Conservation (phyloP, 2,329 filamentous ascomycete genomes). For the Apiospora marii region DNA sequence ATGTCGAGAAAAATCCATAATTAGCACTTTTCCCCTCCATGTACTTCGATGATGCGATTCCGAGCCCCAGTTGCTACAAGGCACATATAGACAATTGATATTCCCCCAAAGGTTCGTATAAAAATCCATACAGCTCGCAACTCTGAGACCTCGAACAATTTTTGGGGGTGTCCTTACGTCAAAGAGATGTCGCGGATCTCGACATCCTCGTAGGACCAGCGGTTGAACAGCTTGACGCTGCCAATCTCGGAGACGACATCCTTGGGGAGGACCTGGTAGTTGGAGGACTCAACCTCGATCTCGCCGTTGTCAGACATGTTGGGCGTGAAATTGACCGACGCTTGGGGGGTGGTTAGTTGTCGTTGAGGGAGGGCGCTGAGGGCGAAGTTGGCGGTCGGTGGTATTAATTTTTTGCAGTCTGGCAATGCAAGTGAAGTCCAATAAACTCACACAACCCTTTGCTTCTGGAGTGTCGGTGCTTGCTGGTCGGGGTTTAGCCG, state of each 20-base stretch:
- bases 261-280: conserved; percentile 75
- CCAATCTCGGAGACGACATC: conserved; percentile 79
- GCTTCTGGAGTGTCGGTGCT: conserved; percentile 21
- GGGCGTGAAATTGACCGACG: conserved; percentile 35
- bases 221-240: conserved; percentile 83
- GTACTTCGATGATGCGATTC: conserved; percentile 4
- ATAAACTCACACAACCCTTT: conserved; percentile 22
- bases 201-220: conserved; percentile 89
- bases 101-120: not conserved
- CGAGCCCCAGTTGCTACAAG: not conserved
- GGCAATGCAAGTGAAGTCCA: conserved; percentile 18
- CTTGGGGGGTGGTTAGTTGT: conserved; percentile 22
- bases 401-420: conserved; percentile 22
- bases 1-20: conserved; percentile 35
- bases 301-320: conserved; percentile 83
- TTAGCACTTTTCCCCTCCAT: conserved; percentile 38
- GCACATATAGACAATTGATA: not conserved
- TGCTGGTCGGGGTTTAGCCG: conserved; percentile 21
- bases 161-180: conserved; percentile 76
- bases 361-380: conserved; percentile 18
- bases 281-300: conserved; percentile 77
- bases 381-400: conserved; percentile 23
- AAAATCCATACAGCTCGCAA: conserved; percentile 1
- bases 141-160: conserved; percentile 29
- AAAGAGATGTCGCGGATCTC: conserved; percentile 99